Evolutionary conservation across 208 protist genomes (phyloP).

Genomic region (Wallacemonas sp.): DNA sequence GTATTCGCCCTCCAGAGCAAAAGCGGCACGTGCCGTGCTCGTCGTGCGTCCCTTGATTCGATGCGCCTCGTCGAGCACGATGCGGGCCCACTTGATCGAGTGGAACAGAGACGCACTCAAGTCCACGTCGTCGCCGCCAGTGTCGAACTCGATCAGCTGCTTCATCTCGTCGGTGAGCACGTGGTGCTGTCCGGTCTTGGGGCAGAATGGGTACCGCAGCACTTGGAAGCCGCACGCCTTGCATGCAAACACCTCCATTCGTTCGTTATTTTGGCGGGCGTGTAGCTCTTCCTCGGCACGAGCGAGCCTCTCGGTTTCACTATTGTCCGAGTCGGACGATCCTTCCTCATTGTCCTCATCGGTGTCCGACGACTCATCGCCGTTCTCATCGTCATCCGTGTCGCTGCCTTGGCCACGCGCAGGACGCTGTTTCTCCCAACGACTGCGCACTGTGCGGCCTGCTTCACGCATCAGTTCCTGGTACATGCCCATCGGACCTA

Average conservation of each 20-base stretch:
- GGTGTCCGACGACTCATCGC: background rate
- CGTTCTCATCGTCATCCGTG: slow-evolving; percentile 20
- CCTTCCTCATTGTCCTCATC: slow-evolving; percentile 22
- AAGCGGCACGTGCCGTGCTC: slow-evolving; percentile 83
- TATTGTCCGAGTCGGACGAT: slow-evolving; percentile 13
- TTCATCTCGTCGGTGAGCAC: slow-evolving; percentile 60
- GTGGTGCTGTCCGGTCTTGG: slow-evolving; percentile 87
- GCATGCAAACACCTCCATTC: slow-evolving; percentile 56
- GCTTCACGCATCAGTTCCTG: slow-evolving; percentile 89
- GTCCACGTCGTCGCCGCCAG: slow-evolving; percentile 75
- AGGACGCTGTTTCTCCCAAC: slow-evolving; percentile 62
- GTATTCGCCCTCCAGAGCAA: slow-evolving; percentile 75
- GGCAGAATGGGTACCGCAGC: slow-evolving; percentile 84
- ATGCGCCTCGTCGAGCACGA: slow-evolving; percentile 95
- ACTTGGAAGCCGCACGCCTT: slow-evolving; percentile 73
- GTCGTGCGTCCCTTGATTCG: slow-evolving; percentile 91
- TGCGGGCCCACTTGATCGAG: slow-evolving; percentile 79
- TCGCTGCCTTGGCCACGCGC: slow-evolving; percentile 20
- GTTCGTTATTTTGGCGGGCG: slow-evolving; percentile 27
- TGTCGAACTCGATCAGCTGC: slow-evolving; percentile 77
- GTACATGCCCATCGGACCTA: slow-evolving; percentile 90
- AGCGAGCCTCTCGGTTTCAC: slow-evolving; percentile 2
- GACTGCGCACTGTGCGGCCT: slow-evolving; percentile 80
- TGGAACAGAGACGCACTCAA: slow-evolving; percentile 75
- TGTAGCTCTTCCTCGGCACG: slow-evolving; percentile 33